Conservation (phyloP, 148 eudicot genomes). For the Camellia sinensis region DNA sequence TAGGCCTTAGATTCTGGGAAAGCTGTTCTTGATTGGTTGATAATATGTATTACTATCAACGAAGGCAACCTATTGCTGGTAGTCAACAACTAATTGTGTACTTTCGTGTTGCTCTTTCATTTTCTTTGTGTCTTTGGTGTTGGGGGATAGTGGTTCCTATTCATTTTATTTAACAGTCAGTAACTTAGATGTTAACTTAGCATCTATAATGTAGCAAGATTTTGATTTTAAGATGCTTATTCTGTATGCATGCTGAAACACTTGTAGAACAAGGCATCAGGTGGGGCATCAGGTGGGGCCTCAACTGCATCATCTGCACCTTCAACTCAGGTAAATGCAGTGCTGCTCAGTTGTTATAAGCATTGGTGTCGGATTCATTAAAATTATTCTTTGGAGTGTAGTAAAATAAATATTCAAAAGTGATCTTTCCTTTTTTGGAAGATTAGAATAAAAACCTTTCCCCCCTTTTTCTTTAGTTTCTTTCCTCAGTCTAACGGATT, state of each 20-base stretch:
- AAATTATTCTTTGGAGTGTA: no score
- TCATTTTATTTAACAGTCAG: neutral
- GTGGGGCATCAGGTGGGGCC: constrained; percentile 50
- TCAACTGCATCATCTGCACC: constrained; percentile 50
- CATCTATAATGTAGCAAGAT: neutral
- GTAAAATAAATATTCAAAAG: no score
- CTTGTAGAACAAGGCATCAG: constrained; percentile 56
- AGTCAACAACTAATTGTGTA: neutral
- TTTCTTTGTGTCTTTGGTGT: neutral
- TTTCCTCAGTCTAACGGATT: no score
- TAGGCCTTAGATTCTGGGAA: neutral
- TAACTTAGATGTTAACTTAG: neutral
- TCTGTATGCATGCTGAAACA: neutral
- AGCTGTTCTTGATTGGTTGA: neutral
- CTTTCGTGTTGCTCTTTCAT: neutral
- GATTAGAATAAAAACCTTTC: no score
- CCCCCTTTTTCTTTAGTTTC: no score
- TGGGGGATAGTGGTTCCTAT: neutral
- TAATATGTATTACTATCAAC: neutral
- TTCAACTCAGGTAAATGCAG: constrained; percentile 40
- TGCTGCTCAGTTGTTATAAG: neutral
- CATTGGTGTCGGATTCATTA: neutral
- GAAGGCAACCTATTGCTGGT: neutral
- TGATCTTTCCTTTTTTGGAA: no score
- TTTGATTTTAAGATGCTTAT: constrained; percentile 4